Evolutionary conservation across 2,329 filamentous ascomycete species (phyloP).

Genomic region (Fusarium setosum): DNA sequence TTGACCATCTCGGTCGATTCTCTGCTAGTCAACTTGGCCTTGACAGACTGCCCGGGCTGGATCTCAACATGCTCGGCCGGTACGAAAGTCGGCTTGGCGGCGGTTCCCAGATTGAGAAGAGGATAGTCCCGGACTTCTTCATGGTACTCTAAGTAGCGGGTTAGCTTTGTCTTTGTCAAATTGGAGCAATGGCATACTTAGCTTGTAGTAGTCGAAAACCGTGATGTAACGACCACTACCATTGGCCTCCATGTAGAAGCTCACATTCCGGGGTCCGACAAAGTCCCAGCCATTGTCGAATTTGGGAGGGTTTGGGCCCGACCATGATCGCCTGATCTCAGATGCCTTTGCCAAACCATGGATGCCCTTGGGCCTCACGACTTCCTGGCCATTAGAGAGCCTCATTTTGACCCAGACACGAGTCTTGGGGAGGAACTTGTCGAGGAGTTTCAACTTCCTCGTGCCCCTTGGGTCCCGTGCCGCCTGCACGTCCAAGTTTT

Average conservation of each 20-base stretch:
- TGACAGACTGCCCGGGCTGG: conserved; percentile 71
- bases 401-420: conserved; percentile 49
- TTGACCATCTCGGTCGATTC: conserved; percentile 78
- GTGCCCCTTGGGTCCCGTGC: conserved; percentile 9
- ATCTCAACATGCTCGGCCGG: conserved; percentile 75
- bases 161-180: conserved; percentile 12
- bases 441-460: conserved; percentile 42
- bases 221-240: conserved; percentile 45
- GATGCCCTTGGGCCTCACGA: conserved; percentile 46
- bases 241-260: conserved; percentile 46
- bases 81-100: conserved; percentile 68
- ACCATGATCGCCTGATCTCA: conserved; percentile 32
- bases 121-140: conserved; percentile 57
- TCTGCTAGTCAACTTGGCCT: conserved; percentile 65
- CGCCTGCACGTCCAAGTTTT: conserved; percentile 33
- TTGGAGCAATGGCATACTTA: conserved; percentile 46
- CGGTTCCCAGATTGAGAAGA: conserved; percentile 74
- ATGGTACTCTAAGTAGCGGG: conserved; percentile 47
- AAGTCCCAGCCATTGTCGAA: conserved; percentile 42
- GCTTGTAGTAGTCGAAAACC: conserved; percentile 57
- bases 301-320: conserved; percentile 33
- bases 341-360: conserved; percentile 41
- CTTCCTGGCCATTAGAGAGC: conserved; percentile 45
- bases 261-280: conserved; percentile 47
- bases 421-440: conserved; percentile 53